Percentiles rank a stretch among this genome's conserved stretches.
These are phyloP conservation scores for Hyaloscypha variabilis DNA, from an alignment of 495 filamentous ascomycete genomes.

Conservation along the genomic window DNA sequence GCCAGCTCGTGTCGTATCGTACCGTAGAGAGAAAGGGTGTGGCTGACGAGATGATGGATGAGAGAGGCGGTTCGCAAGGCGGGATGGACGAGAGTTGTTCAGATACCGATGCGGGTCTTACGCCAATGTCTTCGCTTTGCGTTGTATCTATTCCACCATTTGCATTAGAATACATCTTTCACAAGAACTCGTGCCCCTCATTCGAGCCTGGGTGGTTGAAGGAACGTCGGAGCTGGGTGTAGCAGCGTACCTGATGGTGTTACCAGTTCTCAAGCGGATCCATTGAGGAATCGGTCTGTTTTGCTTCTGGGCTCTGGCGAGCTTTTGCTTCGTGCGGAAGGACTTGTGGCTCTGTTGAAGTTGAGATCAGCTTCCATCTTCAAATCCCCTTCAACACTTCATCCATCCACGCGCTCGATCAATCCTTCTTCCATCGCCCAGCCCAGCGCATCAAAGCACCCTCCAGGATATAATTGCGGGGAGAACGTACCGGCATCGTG, in stretches of 20 bases:
- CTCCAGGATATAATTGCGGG: constrained; percentile 4
- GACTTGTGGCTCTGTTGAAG: constrained; percentile 88
- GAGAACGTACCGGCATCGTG: constrained; percentile 80
- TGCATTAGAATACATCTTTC: constrained; percentile 18
- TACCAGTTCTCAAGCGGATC: constrained; percentile 96
- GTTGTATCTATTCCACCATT: constrained; percentile 77
- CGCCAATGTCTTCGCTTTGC: constrained; percentile 99
- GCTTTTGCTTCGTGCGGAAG: constrained; percentile 99
- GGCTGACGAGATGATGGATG: constrained; percentile 23
- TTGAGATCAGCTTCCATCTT: constrained; percentile 33
- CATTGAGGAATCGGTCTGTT: constrained; percentile 99
- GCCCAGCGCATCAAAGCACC: not conserved
- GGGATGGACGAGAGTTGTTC: constrained; percentile 39
- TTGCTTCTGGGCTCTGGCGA: constrained; percentile 99
- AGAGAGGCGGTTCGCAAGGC: constrained; percentile 12
- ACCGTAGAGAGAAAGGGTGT: constrained; percentile 3
- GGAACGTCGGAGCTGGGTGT: not conserved
- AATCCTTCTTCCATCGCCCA: not conserved
- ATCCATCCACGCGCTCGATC: not conserved
- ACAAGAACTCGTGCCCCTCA: not conserved
- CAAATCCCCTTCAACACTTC: constrained; percentile 12
- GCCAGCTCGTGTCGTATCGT: constrained; percentile 4
- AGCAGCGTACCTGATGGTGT: constrained; percentile 60
- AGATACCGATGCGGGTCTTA: constrained; percentile 99
- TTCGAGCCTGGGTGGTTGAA: not conserved